These are phyloP conservation scores for Apiotrichum gamsii DNA, from an alignment of 1,284 basidiomycete species.

Conservation along the genomic window DNA sequence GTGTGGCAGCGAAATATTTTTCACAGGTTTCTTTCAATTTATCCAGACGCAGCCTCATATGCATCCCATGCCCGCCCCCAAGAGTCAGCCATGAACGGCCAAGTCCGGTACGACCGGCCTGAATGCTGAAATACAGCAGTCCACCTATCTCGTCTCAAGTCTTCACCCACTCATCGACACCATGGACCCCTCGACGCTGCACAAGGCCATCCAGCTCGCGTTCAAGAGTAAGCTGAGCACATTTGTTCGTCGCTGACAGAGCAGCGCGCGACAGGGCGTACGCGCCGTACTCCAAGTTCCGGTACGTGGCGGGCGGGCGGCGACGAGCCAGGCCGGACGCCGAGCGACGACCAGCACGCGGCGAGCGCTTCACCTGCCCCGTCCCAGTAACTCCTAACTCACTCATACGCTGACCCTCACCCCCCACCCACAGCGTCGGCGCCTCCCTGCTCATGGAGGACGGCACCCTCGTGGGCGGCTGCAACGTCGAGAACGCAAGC, in stretches of 20 bases:
- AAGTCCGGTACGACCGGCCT: no score
- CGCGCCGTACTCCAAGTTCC: slow-evolving; percentile 74
- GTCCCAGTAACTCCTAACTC: neutral
- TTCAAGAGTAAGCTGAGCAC: slow-evolving; percentile 24
- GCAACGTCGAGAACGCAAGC: slow-evolving; percentile 85
- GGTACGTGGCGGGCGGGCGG: slow-evolving; percentile 46
- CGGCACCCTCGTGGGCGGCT: slow-evolving; percentile 69
- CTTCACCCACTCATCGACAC: neutral
- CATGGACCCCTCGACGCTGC: slow-evolving; percentile 23
- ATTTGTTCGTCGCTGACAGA: neutral
- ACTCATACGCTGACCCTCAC: neutral
- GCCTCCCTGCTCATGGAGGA: slow-evolving; percentile 67
- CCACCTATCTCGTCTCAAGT: neutral
- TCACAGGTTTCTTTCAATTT: no score
- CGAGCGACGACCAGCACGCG: no score
- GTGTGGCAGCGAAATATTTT: no score
- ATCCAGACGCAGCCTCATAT: no score
- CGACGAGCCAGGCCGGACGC: no score
- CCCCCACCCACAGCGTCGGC: slow-evolving; percentile 56
- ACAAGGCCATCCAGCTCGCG: slow-evolving; percentile 34
- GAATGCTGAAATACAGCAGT: no score
- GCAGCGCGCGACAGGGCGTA: slow-evolving; percentile 59
- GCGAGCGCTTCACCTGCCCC: neutral
- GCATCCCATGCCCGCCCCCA: no score
- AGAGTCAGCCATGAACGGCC: no score